Base-by-base conservation (phyloP, 176 grass and related monocot species). In the Pontederia paniculata region DNA sequence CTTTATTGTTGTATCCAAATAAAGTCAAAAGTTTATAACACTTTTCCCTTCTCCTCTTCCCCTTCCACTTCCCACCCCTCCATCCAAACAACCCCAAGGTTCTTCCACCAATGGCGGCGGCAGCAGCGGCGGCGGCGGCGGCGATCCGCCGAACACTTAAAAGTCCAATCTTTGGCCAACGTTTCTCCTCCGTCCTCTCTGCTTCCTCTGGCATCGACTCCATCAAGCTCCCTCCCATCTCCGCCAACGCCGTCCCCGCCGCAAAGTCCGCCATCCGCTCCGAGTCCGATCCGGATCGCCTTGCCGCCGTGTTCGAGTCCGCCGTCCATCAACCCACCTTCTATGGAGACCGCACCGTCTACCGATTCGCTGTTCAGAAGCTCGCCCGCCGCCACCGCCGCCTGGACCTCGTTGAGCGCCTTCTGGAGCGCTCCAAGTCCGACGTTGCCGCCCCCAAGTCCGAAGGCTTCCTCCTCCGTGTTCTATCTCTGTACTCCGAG, bases 391-490 rank as follows among this genome's bases (percentile, higher is more conserved):
- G 66, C 42, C 68, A 74, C 71, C 81, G 86, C 48, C 73, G 74
- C 58, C 82, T 80, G 14, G 78, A 85, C 21, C 86, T 85, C 57
- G 51, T 89, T 50, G 55, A 75, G 43, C 77, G 80, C 62, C 22
- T 85, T 52, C 73, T 89, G 49, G 80, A 80, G 48, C 53, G 76
- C 61, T 77, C 84, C 31, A 66, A 78, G 65, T 74, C 80, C 55
- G 58, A 62, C 28, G 62, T 77, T 44, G 70, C 75, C 47, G 16
- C 19, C 75, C 75, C 75, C 21, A 25, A 71, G 22, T 86, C 88
- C 42, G 82, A 86, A 69, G 78, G 78, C 44, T 80, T 80, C 64
- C 77, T 94, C 22, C 12, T 84, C 52, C 88, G 80, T 54, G 67
- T 94, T 44, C 69, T 94, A 67, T 49, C 48, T 31, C 84, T 88